A percentile compares a stretch with the other conserved stretches of the same genome.
phyloP scores from a whole-genome alignment of 1,284 basidiomycete species.

The Malassezia globosa region DNA sequence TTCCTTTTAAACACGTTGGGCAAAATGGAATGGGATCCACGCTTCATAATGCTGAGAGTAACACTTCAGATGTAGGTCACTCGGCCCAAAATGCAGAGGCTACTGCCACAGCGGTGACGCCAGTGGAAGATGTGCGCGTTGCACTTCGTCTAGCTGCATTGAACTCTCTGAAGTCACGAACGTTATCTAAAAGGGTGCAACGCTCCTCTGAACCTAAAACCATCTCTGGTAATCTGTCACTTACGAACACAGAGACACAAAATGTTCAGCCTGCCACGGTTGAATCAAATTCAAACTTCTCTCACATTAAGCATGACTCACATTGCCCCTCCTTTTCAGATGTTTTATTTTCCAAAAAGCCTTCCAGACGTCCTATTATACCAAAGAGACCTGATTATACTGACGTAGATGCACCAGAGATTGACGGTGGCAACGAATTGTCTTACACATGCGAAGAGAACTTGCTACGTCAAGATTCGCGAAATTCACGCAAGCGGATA shows the following conservation, averaged over 20 bases:
- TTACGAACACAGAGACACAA: too few species aligned
- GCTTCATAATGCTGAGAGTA: too few species aligned
- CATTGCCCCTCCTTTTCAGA: too few species aligned
- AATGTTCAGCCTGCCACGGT: too few species aligned
- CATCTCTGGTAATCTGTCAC: too few species aligned
- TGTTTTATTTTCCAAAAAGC: too few species aligned
- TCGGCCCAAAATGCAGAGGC: too few species aligned
- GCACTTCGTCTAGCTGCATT: conserved; percentile 4
- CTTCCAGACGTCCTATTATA: background rate
- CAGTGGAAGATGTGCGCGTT: background rate
- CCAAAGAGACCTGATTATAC: background rate
- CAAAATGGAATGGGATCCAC: background rate
- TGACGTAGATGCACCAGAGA: background rate
- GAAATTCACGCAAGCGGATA: background rate
- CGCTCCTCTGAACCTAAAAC: too few species aligned
- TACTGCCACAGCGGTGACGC: background rate
- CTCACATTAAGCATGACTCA: too few species aligned
- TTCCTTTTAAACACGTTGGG: background rate
- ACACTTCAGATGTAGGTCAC: too few species aligned
- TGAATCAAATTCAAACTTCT: too few species aligned
- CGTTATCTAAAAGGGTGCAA: background rate
- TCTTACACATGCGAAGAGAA: background rate
- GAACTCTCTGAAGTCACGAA: background rate
- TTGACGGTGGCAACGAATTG: background rate
- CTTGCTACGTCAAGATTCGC: too few species aligned